phyloP scores from a whole-genome alignment of 371 early-diverging fungal species.

The Conidiobolus coronatus region DNA sequence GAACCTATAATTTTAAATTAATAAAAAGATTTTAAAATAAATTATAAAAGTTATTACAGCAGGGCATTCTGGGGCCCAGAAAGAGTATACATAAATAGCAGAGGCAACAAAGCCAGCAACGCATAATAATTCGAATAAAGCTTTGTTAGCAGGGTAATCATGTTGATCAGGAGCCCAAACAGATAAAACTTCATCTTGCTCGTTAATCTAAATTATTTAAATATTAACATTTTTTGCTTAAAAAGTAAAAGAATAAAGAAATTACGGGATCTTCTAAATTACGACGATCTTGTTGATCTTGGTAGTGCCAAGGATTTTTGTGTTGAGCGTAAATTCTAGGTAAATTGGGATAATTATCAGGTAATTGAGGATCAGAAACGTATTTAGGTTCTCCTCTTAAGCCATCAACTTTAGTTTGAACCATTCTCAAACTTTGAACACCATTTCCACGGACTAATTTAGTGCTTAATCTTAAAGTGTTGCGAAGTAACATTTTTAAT shows the following conservation, averaged over 20 bases:
- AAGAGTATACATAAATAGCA: neutral
- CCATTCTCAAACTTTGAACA: too few relatives aligned
- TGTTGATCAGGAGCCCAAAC: conserved; percentile 3
- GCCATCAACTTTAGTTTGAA: too few relatives aligned
- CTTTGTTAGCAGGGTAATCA: neutral
- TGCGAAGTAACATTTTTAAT: too few relatives aligned
- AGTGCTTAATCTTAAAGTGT: too few relatives aligned
- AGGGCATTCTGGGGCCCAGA: neutral
- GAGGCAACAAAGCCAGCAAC: neutral
- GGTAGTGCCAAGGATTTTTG: conserved; percentile 3
- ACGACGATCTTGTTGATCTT: conserved; percentile 4
- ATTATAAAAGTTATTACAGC: neutral
- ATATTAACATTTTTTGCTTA: neutral
- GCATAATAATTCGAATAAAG: neutral
- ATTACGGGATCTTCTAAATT: conserved; percentile 2
- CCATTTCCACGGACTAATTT: too few relatives aligned
- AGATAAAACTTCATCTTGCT: conserved; percentile 4
- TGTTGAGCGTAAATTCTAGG: neutral
- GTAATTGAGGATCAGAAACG: neutral
- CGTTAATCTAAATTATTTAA: neutral
- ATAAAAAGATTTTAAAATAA: neutral
- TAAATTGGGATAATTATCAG: conserved; percentile 3
- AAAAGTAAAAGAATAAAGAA: too few relatives aligned
- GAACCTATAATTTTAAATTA: neutral
- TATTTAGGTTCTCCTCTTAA: neutral